These are phyloP conservation scores for Fennellomyces sp. DNA, from an alignment of 371 early-diverging fungal species.

Conservation along the genomic window DNA sequence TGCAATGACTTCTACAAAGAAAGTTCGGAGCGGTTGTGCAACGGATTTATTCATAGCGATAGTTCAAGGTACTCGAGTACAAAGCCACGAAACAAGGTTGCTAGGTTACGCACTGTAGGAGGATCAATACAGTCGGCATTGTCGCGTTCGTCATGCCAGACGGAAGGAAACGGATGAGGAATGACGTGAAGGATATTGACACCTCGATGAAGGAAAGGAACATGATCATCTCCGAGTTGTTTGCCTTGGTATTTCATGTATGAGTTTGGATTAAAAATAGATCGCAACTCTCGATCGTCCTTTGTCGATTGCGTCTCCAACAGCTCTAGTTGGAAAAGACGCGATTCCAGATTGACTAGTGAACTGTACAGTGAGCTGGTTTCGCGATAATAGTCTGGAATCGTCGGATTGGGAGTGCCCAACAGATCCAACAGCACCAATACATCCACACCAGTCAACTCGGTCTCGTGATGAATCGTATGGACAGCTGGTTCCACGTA, in stretches of 20 bases:
- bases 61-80: slow-evolving; percentile 59
- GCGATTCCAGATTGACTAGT: slow-evolving; percentile 42
- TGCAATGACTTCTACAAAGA: background rate
- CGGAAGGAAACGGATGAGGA: slow-evolving; percentile 80
- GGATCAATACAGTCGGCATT: slow-evolving; percentile 44
- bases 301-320: slow-evolving; percentile 15
- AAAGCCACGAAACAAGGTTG: slow-evolving; percentile 57
- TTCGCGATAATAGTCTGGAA: slow-evolving; percentile 57
- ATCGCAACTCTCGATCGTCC: slow-evolving; percentile 1
- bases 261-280: slow-evolving; percentile 37
- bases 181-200: slow-evolving; percentile 89
- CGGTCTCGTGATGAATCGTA: slow-evolving; percentile 21
- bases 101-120: slow-evolving; percentile 47
- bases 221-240: slow-evolving; percentile 83
- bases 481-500: background rate
- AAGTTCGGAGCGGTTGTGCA: slow-evolving; percentile 9
- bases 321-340: slow-evolving; percentile 16
- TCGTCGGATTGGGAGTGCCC: slow-evolving; percentile 56
- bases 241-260: slow-evolving; percentile 19
- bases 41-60: background rate
- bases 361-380: slow-evolving; percentile 56
- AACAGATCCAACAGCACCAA: slow-evolving; percentile 86
- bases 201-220: slow-evolving; percentile 79
- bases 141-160: slow-evolving; percentile 77
- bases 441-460: slow-evolving; percentile 71